phyloP scores from a whole-genome alignment of 805 yeast genomes.

The Scheffersomyces spartinae region DNA sequence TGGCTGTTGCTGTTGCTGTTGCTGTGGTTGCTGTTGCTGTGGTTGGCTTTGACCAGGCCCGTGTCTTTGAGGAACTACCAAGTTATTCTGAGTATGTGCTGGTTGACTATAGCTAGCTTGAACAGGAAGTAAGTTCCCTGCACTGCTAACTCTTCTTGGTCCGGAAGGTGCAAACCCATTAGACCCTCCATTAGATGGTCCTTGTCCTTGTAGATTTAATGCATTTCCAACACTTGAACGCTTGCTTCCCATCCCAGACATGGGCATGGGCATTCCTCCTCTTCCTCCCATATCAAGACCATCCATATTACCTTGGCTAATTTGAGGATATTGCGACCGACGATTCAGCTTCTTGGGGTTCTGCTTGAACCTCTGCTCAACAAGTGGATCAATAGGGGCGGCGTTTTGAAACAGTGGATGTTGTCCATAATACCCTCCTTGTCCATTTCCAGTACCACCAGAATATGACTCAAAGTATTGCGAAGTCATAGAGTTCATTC shows the following conservation, averaged over 20 bases:
- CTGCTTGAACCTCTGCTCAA: conserved; percentile 13
- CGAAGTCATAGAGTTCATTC: conserved; percentile 8
- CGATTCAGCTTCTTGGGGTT: conserved; percentile 21
- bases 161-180: background rate
- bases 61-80: conserved; percentile 8
- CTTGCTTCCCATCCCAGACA: no score
- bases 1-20: conserved; percentile 9
- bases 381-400: conserved; percentile 14
- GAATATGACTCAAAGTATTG: conserved; percentile 4
- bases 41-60: conserved; percentile 5
- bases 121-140: conserved; percentile 4
- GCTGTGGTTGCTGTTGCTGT: conserved; percentile 6
- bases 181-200: conserved; percentile 6
- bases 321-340: conserved; percentile 22
- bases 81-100: conserved; percentile 8
- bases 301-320: conserved; percentile 15
- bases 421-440: conserved; percentile 5
- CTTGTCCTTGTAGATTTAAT: no score
- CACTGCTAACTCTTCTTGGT: conserved; percentile 1
- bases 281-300: conserved; percentile 33
- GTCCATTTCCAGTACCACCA: conserved; percentile 6
- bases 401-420: conserved; percentile 8
- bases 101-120: conserved; percentile 7
- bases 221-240: no score
- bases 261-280: conserved; percentile 35